Evolutionary conservation across 2,329 filamentous ascomycete species (phyloP).

Genomic region (Rutstroemia sydowiana): DNA sequence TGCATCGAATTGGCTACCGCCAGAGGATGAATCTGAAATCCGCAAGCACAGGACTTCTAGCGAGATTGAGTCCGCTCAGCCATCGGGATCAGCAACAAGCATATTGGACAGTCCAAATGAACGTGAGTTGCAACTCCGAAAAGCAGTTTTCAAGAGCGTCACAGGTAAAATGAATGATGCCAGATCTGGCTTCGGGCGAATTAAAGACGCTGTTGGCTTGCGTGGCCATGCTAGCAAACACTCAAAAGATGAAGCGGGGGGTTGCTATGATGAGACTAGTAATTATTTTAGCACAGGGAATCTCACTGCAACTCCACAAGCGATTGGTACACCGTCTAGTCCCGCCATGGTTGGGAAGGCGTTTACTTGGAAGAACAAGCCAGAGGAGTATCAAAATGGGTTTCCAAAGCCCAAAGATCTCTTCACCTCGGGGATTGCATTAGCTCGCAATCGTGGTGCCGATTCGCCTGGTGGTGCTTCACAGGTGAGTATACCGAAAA

Average conservation of each 20-base stretch:
- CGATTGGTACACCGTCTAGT: slow-evolving; percentile 16
- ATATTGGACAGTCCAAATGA: slow-evolving; percentile 45
- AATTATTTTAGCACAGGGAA: slow-evolving; percentile 22
- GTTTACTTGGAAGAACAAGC: slow-evolving; percentile 59
- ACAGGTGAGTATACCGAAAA: slow-evolving; percentile 4
- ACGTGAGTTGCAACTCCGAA: slow-evolving; percentile 49
- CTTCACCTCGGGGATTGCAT: slow-evolving; percentile 2
- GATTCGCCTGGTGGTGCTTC: slow-evolving; percentile 14
- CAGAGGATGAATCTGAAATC: slow-evolving; percentile 44
- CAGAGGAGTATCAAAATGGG: slow-evolving; percentile 46
- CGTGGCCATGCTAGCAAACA: slow-evolving; percentile 44
- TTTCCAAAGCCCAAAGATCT: slow-evolving; percentile 19
- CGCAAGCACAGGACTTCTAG: slow-evolving; percentile 35
- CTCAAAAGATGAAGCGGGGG: slow-evolving; percentile 43
- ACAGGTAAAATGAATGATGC: slow-evolving; percentile 74
- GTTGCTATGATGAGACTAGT: slow-evolving; percentile 16
- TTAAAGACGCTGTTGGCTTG: slow-evolving; percentile 73
- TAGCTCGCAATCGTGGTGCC: slow-evolving; percentile 9
- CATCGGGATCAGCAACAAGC: slow-evolving; percentile 40
- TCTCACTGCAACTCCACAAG: slow-evolving; percentile 14
- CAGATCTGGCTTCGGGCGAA: slow-evolving; percentile 72
- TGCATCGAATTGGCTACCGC: slow-evolving; percentile 43
- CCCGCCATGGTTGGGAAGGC: slow-evolving; percentile 37
- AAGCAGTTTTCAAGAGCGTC: slow-evolving; percentile 69
- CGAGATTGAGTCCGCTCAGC: slow-evolving; percentile 36